Conservation (phyloP, 768 basidiomycete species). For the Pleurotus giganteus region DNA sequence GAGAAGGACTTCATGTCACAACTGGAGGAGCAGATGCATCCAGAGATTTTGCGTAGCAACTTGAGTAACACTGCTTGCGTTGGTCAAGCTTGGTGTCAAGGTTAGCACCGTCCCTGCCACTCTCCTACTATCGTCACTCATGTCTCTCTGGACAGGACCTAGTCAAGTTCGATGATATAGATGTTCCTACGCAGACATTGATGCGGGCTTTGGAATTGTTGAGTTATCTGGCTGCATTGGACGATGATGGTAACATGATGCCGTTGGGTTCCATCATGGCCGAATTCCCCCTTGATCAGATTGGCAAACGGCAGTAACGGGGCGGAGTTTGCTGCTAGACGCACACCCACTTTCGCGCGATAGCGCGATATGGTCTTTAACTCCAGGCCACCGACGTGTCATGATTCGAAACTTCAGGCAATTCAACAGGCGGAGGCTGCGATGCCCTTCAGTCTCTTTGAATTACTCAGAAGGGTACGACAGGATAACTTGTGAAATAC, state of each 20-base stretch:
- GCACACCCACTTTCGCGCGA: too few relatives aligned
- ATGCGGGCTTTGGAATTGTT: conserved; percentile 96
- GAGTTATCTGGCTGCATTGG: conserved; percentile 88
- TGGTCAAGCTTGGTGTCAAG: conserved; percentile 93
- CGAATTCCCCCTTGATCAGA: conserved; percentile 98
- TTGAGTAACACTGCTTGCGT: conserved; percentile 89
- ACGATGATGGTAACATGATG: conserved; percentile 92
- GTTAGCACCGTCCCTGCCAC: conserved; percentile 28
- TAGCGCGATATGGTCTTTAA: too few relatives aligned
- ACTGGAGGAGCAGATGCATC: conserved; percentile 95
- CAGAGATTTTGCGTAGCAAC: conserved; percentile 93
- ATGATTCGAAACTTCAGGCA: too few relatives aligned
- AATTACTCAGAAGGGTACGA: too few relatives aligned
- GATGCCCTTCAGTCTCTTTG: too few relatives aligned
- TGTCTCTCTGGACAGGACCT: conserved; percentile 57
- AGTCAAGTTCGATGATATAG: conserved; percentile 85
- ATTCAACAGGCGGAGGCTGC: too few relatives aligned
- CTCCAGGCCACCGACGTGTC: too few relatives aligned
- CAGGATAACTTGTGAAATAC: too few relatives aligned
- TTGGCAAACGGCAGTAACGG: too few relatives aligned
- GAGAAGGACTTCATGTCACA: conserved; percentile 97
- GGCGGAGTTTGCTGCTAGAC: too few relatives aligned
- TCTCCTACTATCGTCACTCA: conserved; percentile 1
- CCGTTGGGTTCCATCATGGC: conserved; percentile 90
- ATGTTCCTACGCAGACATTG: conserved; percentile 92